Evolutionary conservation across 2,329 filamentous ascomycete species (phyloP).

Genomic region (Aureobasidium sp.): DNA sequence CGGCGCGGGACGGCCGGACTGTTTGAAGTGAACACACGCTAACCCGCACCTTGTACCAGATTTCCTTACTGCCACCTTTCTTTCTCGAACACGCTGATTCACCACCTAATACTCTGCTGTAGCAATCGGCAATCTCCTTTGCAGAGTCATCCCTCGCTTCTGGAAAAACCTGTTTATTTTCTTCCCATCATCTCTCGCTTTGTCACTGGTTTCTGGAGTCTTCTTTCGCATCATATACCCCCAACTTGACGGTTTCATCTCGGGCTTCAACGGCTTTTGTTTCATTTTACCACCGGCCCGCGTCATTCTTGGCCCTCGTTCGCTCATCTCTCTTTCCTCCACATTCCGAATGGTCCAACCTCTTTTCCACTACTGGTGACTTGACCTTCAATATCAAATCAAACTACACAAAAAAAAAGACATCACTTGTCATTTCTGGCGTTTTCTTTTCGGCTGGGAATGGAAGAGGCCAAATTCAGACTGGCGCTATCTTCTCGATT

Average conservation of each 20-base stretch:
- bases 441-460: not conserved
- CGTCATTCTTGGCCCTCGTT: slow-evolving; percentile 7
- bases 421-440: not conserved
- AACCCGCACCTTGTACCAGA: slow-evolving; percentile 8
- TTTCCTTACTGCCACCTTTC: not conserved
- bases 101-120: not conserved
- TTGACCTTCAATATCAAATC: not conserved
- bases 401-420: slow-evolving; percentile 8
- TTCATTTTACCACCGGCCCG: slow-evolving; percentile 10
- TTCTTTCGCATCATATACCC: slow-evolving; percentile 15
- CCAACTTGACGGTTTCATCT: slow-evolving; percentile 15
- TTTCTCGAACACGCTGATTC: not conserved
- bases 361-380: not conserved
- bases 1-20: slow-evolving; percentile 12
- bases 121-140: too few species aligned
- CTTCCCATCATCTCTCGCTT: not conserved
- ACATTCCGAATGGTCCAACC: slow-evolving; percentile 9
- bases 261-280: slow-evolving; percentile 16
- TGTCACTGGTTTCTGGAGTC: slow-evolving; percentile 7
- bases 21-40: slow-evolving; percentile 7
- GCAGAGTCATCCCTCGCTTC: not conserved
- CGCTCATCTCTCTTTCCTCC: slow-evolving; percentile 1
- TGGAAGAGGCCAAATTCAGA: too few species aligned
- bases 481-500: too few species aligned
- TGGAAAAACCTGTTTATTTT: not conserved